Percentiles rank a stretch among this genome's conserved stretches.
These are phyloP conservation scores for Protomyces macrosporus DNA, from an alignment of 1,139 yeast species.

Conservation along the genomic window DNA sequence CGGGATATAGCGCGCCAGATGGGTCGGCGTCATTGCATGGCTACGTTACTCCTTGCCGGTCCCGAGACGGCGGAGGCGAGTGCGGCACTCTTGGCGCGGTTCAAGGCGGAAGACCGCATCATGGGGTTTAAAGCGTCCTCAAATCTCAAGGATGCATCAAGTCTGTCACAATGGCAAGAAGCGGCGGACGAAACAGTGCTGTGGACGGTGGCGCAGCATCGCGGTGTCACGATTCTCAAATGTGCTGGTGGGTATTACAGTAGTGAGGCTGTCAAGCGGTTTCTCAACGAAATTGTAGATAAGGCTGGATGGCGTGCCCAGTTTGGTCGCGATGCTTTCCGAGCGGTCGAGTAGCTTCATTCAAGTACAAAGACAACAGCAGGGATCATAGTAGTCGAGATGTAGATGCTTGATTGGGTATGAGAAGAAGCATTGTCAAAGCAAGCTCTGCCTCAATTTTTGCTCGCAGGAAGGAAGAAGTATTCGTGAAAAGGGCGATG, in stretches of 20 bases:
- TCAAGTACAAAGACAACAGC: too few species aligned
- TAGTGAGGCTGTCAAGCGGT: conserved; percentile 16
- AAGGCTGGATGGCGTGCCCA: conserved; percentile 4
- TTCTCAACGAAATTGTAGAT: conserved; percentile 1
- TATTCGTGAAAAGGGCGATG: too few species aligned
- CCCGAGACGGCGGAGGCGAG: conserved; percentile 4
- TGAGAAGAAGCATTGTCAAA: too few species aligned
- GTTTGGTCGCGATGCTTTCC: conserved; percentile 18
- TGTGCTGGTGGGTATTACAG: conserved; percentile 1
- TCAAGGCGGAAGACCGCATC: conserved; percentile 17
- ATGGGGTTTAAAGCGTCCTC: conserved; percentile 1
- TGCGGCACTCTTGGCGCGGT: background rate
- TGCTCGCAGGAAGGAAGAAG: too few species aligned
- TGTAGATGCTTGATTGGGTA: too few species aligned
- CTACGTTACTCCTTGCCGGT: conserved; percentile 12
- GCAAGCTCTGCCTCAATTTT: too few species aligned
- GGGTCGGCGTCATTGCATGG: conserved; percentile 5
- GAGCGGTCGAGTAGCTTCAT: conserved; percentile 10
- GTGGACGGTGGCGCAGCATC: conserved; percentile 22
- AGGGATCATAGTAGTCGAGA: too few species aligned
- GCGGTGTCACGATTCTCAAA: conserved; percentile 12
- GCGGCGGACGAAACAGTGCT: background rate
- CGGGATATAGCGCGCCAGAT: background rate
- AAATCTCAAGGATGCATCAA: background rate
- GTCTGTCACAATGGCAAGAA: background rate